Base-by-base conservation (phyloP, 495 filamentous ascomycete genomes). In the Mycothermus thermophilus region DNA sequence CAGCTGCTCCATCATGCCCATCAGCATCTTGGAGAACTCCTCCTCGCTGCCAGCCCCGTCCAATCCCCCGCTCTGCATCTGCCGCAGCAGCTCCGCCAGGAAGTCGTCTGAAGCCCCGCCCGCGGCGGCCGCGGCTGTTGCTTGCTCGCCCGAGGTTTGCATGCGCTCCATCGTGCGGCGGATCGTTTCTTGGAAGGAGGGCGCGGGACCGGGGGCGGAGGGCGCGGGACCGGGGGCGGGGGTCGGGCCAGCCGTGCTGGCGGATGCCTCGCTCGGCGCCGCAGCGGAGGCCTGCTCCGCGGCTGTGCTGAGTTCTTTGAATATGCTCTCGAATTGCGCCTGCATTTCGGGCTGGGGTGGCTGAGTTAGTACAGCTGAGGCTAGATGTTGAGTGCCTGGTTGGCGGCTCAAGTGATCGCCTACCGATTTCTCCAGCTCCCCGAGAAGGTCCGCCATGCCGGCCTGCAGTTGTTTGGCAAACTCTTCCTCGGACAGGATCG, bases 1-100 rank as follows among this genome's bases (percentile, higher is more conserved):
- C 37, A 97, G 64, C 56, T 97, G 85, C 57, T 96, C 84, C 87
- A 97, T 96, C 84, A 95, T 93, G 18, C 79, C 82, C 64, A 92
- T 66, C 20, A 96, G 68, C 76, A 96, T 80, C 58, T 90, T 87
- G 17, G 79, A 81, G 46, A 95, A 79, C 41, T 93, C 85, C 37
- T 87, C 85, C 14, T 96, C 85, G 35, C 66, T 69, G 12, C 72
- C 78, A 11, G 67, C 75, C 11, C 74, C 79, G 4, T 60, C 70
- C 2, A 71, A 64, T 1, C 68, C 44, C 5, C 45, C 48, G 23
- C 69, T 64, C 42, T 81, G 71, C 71, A 87, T 76, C 33, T 84
- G 79, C 56, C 87, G 90, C 40, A 96, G 59, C 59, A 95, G 73
- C 52, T 90, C 77, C 16, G 78, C 74, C 9, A 95, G 59, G 48